Percentiles rank a stretch among this genome's conserved stretches.
These are phyloP conservation scores for Scheffersomyces amazonensis DNA, from an alignment of 805 yeast genomes.

Conservation along the genomic window DNA sequence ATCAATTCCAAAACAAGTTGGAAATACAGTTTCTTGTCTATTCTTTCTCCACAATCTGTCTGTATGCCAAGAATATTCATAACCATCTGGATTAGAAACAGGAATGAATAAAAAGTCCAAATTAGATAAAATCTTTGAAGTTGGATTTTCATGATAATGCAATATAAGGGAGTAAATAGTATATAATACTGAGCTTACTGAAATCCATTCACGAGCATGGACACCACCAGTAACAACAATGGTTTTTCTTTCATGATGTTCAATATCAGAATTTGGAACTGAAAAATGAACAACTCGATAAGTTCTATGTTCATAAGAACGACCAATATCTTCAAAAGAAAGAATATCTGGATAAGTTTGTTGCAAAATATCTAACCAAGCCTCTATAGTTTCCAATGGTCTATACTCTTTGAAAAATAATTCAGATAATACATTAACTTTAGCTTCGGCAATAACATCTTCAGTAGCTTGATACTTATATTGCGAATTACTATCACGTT, in stretches of 20 bases:
- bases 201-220: slow-evolving; percentile 90
- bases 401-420: slow-evolving; percentile 70
- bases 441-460: slow-evolving; percentile 10
- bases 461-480: slow-evolving; percentile 12
- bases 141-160: slow-evolving; percentile 27
- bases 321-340: slow-evolving; percentile 66
- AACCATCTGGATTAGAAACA: slow-evolving; percentile 88
- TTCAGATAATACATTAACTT: slow-evolving; percentile 31
- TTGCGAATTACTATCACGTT: slow-evolving; percentile 1
- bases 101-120: slow-evolving; percentile 79
- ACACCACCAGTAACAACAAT: slow-evolving; percentile 79
- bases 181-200: slow-evolving; percentile 67
- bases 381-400: slow-evolving; percentile 62
- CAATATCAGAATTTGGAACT: slow-evolving; percentile 37
- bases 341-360: slow-evolving; percentile 64
- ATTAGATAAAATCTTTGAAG: slow-evolving; percentile 41
- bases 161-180: slow-evolving; percentile 38
- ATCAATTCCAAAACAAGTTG: slow-evolving; percentile 78
- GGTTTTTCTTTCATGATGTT: slow-evolving; percentile 48
- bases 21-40: slow-evolving; percentile 64
- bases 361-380: slow-evolving; percentile 65
- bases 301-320: slow-evolving; percentile 71
- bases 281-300: slow-evolving; percentile 66
- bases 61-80: slow-evolving; percentile 72
- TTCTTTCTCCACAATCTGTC: slow-evolving; percentile 90